phyloP scores from a whole-genome alignment of 2,329 filamentous ascomycete species.

The Fusarium aywerte region DNA sequence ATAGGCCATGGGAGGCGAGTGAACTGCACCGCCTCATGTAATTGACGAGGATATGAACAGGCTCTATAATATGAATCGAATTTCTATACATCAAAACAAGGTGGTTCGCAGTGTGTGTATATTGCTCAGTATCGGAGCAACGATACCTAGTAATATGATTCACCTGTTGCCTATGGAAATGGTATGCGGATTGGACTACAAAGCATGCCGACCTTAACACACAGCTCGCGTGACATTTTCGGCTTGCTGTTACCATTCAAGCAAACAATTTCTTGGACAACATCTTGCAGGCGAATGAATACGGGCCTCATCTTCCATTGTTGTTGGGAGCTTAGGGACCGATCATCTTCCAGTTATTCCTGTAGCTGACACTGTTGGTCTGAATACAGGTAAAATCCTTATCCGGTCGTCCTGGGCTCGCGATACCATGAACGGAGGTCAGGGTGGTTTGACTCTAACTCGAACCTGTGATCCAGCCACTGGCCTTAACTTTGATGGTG shows the following conservation, averaged over 20 bases:
- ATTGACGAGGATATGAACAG: constrained; percentile 30
- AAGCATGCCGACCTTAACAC: constrained; percentile 36
- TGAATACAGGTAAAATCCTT: constrained; percentile 10
- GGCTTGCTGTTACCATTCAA: constrained; percentile 15
- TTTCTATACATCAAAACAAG: constrained; percentile 32
- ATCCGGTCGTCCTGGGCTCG: constrained; percentile 29
- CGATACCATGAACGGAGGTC: constrained; percentile 18
- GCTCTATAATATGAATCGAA: constrained; percentile 20
- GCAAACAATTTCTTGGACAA: constrained; percentile 14
- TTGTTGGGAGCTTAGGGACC: constrained; percentile 20
- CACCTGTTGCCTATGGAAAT: constrained; percentile 28
- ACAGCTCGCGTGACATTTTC: constrained; percentile 11
- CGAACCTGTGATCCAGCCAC: constrained; percentile 29
- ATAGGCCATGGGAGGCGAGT: constrained; percentile 15
- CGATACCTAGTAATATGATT: constrained; percentile 19
- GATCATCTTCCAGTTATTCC: constrained; percentile 32
- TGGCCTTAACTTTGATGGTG: constrained; percentile 10
- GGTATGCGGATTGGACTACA: constrained; percentile 20
- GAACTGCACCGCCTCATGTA: constrained; percentile 22
- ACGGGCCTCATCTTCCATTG: not conserved
- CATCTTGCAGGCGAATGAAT: constrained; percentile 21
- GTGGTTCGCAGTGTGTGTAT: constrained; percentile 11
- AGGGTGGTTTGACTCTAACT: constrained; percentile 17
- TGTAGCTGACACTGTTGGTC: constrained; percentile 27
- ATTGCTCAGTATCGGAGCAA: constrained; percentile 25